Conservation (phyloP, 140 eudicot genomes). For the Oenanthe javanica region DNA sequence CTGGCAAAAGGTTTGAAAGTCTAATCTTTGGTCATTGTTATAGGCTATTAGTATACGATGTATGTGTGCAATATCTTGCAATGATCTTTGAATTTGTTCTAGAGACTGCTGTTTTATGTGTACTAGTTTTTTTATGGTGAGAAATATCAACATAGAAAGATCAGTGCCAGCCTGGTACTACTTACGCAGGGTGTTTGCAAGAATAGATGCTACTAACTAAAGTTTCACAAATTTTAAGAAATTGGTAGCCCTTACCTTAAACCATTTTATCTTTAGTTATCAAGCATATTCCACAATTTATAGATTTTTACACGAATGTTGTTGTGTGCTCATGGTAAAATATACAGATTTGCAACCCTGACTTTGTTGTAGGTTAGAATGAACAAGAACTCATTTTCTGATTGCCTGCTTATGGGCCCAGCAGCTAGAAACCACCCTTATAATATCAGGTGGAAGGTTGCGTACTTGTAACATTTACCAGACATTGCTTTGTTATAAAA, state of each 20-base stretch:
- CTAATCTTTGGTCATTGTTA: constrained; percentile 9
- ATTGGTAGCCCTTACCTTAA: neutral
- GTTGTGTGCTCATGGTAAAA: neutral
- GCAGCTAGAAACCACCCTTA: neutral
- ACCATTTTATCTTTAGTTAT: neutral
- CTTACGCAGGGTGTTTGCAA: neutral
- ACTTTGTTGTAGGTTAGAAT: neutral
- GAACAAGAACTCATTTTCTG: neutral
- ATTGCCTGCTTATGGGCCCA: neutral
- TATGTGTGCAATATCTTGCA: neutral
- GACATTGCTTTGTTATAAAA: neutral
- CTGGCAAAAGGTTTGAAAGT: constrained; percentile 80
- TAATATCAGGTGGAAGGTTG: neutral
- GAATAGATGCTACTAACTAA: neutral
- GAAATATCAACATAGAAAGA: neutral
- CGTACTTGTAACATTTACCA: neutral
- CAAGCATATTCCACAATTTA: neutral
- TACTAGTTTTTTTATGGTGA: neutral
- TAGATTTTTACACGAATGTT: neutral
- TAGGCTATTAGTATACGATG: neutral
- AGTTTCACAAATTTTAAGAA: neutral
- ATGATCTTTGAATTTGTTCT: neutral
- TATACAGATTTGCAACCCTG: neutral
- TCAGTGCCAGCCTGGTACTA: neutral
- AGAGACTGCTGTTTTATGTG: neutral